Evolutionary conservation across 768 basidiomycete genomes (phyloP), one percentile per base, ranked within the genome.

Genomic region (Psilocybe cubensis): DNA sequence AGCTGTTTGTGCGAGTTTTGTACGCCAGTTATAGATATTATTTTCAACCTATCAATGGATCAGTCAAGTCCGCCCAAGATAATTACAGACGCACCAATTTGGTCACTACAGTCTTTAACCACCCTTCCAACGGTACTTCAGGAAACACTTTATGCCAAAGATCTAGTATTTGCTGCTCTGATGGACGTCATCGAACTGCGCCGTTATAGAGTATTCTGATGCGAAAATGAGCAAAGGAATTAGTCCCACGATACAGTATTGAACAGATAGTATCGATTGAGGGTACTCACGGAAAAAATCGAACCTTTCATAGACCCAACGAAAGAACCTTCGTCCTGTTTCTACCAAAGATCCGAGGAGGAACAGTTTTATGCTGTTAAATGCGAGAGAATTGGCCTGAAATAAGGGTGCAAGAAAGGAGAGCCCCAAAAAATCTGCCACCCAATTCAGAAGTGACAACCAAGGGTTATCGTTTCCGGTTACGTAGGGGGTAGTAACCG

Each of bases 181-280:
- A 62, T 80, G 76, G 1, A 72, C 72, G 45, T 75, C 62, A 18
- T 61, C 58, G 58, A 80, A 78, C 35, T 71, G 67, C 12, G 72
- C 74, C 3, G 75, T 75, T 23, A 78, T 68, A 1, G 70, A 70
- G 53, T 74, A 77, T 54, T 72, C 77, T 78, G 44, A 24, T 12
- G 20, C 46, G 21, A 48, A 29, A 8, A 33, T n/a, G 21, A 29
- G 18, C 20, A 40, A 40, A 33, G 33, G 48, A 5, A 21, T 24
- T n/a, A n/a, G n/a, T n/a, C n/a, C n/a, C n/a, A n/a, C n/a, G n/a
- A n/a, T n/a, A n/a, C n/a, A n/a, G n/a, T n/a, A 45, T 41, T 12
- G 24, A 43, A 41, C 33, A 50, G n/a, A 38, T 31, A 49, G n/a
- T 8, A 27, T 28, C 48, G 42, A 25, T 21, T 5, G 1, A 21